phyloP scores from a whole-genome alignment of 495 filamentous ascomycete species.

The Trichoderma virens region DNA sequence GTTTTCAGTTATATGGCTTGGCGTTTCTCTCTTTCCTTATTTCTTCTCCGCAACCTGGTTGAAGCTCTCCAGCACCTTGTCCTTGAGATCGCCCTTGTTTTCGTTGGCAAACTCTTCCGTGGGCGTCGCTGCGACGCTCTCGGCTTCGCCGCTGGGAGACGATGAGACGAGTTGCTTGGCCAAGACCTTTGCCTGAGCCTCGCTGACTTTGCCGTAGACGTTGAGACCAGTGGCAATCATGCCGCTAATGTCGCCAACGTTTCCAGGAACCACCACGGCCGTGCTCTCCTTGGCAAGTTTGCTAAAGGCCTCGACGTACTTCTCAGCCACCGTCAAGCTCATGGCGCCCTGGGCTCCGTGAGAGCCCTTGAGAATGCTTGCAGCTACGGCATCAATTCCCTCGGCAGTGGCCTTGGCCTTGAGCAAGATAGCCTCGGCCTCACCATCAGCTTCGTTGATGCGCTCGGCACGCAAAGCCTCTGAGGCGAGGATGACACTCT shows the following conservation, averaged over 20 bases:
- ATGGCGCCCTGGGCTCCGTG: slow-evolving; percentile 73
- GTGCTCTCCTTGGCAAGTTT: slow-evolving; percentile 90
- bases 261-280: slow-evolving; percentile 88
- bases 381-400: slow-evolving; percentile 80
- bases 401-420: slow-evolving; percentile 78
- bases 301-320: slow-evolving; percentile 93
- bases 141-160: slow-evolving; percentile 15
- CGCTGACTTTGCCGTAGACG: slow-evolving; percentile 88
- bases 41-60: slow-evolving; percentile 23
- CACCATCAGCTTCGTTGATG: slow-evolving; percentile 84
- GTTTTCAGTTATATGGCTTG: background rate
- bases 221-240: slow-evolving; percentile 97
- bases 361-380: slow-evolving; percentile 60
- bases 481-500: slow-evolving; percentile 88
- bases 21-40: background rate
- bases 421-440: slow-evolving; percentile 85
- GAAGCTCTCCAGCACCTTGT: slow-evolving; percentile 31
- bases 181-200: slow-evolving; percentile 66
- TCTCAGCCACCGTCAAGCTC: slow-evolving; percentile 84
- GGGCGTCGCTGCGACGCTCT: slow-evolving; percentile 14
- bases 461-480: slow-evolving; percentile 86
- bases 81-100: slow-evolving; percentile 19
- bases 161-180: slow-evolving; percentile 37
- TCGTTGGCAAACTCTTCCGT: background rate
- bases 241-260: slow-evolving; percentile 91